Evolutionary conservation across 2,329 filamentous ascomycete species (phyloP), one percentile per base, ranked within the genome.

Genomic region (Pezicula neosporulosa): DNA sequence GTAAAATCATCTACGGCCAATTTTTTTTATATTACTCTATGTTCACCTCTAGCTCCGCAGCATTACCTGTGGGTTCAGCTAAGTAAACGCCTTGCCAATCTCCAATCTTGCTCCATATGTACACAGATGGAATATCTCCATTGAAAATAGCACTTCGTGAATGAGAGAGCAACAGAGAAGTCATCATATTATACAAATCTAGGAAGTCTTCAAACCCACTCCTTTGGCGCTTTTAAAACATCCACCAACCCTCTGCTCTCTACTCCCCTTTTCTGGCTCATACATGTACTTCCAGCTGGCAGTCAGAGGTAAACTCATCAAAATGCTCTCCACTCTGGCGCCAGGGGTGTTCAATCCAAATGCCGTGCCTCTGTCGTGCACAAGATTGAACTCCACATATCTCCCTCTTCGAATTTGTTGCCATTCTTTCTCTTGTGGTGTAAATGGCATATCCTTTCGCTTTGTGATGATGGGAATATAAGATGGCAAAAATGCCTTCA

Each of bases 351-450:
- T 94, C 57, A 99, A 75, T 1, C 94, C 94, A 70, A 99, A 99
- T 7, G 89, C 86, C 2, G 94, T 99, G 3, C 94, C 94, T 24
- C 94, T 83, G 73, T 99, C 94, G 72, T 99, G 92, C 50, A 99
- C 90, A 36, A 99, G 80, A 72, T 99, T 99, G 72, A 99, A 99
- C 72, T 99, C 94, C 56, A 99, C 94, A 68, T 99, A 99, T 63
- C 91, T 81, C n/a, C 94, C 94, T 58, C 94, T 78, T 46, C 94
- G 82, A 56, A 99, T 78, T 75, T 97, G 94, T 74, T 99, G 94
- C 94, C 94, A 99, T 59, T 89, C 83, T 76, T 96, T 97, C 73
- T 97, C 89, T 60, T 85, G 78, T 44, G 87, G 86, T 0, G 84
- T 92, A 64, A 84, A 99, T 0, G 89, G 85, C 90, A 97, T 91